Base-by-base conservation (phyloP, 306 rosid genomes). In the Lithocarpus polystachyus region DNA sequence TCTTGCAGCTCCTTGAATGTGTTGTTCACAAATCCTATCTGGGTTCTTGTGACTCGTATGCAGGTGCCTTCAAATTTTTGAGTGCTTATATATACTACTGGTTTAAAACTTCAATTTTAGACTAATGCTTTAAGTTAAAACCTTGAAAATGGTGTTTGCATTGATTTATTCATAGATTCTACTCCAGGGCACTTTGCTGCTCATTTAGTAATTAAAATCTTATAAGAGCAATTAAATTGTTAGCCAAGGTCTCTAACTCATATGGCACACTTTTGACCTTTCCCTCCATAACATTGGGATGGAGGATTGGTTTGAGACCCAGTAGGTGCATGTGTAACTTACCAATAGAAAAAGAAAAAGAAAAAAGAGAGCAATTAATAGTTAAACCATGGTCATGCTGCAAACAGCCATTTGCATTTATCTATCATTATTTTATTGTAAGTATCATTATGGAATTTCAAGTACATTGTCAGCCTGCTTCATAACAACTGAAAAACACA, bases 11-110 rank as follows among this genome's bases (percentile, higher is more conserved):
- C 91, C 84, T 81, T 92, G 86, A 92, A 92, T 56, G 97, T 92
- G 11, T 73, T 92, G 87, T 57, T 88, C 23, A 92, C 97, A 79
- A 88, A 40, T 75, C 97, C 97, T 77, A 85, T 92, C 60, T 92
- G 97, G 97, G 97, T 92, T 81, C 86, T 92, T 17, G 97, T 92
- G 82, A 92, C 97, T 78, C 96, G 97, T 48, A 92, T 92, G 97
- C 97, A 92, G 97, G 97, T 90, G 77, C 64, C 5, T 80, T 80
- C 23, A 35, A 56, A 74, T 60, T 51, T 43, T 76, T 68, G 4
- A 56, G 29, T 75, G 23, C 61, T 67, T 29, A 74, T 29, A 56
- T 23, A 24, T 37, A 14, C 24, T 37, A 48, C 0, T 57, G 14
- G 18, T 76, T 60, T 4, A 26, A 15, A 5, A 9, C 29, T 65